Evolutionary conservation across 495 filamentous ascomycete genomes (phyloP), one percentile per base, ranked within the genome.

Genomic region (Staphylotrichum longicolle): DNA sequence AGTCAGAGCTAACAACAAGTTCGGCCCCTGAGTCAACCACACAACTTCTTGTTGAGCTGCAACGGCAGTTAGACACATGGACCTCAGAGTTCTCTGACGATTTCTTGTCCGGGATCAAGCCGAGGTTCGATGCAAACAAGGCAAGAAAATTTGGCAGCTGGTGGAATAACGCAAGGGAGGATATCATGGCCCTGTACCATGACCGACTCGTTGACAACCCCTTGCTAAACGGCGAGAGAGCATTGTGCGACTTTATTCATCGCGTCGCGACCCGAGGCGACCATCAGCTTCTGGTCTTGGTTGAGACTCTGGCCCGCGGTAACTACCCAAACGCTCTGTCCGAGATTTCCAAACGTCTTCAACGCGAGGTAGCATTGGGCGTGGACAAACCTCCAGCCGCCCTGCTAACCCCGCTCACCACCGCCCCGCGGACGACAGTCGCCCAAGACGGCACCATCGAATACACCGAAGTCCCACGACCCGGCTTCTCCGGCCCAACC

Each of bases 151-250:
- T 7, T 30, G 10, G 3, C 15, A 46, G 39, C 11, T 58, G 44
- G 44, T 77, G 96, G 50, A 89, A 82, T 10, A 67, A 86, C 45
- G 92, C 91, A 33, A 79, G 91, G 66, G 91, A 96, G 71, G 92
- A 96, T 72, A 88, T 90, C 63, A 88, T 89, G 27, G 79, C 95
- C 46, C 77, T 95, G 92, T 82, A 85, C 90, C 67, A 94, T 95
- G 78, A 85, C 86, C 48, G 85, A 90, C 69, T 89, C 90, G 53
- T 96, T 91, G 92, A 90, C 5, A 11, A 5, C n/a, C 3, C 3
- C 42, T 5, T 45, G 42, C 42, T 4, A 1, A 12, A 11, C 3
- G 42, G 5, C 42, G 5, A 5, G 5, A 5, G 1, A 11, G 42
- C 42, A 1, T 11, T 12, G 12, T 7, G 5, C 4, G n/a, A 5